Conservation (phyloP, 371 early-diverging fungal genomes). For the Rhizopus arrhizus region DNA sequence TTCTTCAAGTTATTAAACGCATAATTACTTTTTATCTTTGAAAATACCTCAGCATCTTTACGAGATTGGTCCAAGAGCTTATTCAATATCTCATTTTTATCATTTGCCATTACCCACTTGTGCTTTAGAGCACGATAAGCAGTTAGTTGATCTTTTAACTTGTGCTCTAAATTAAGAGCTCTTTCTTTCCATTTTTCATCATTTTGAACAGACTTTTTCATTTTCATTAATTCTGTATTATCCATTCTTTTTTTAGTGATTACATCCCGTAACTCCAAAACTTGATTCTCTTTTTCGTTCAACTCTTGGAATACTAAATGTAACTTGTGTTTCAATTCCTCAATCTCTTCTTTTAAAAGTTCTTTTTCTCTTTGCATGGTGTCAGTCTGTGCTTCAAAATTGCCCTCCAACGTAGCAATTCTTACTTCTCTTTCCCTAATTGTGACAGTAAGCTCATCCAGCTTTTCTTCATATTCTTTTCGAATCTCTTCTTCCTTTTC, state of each 20-base stretch:
- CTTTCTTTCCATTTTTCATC: constrained; percentile 25
- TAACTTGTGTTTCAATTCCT: constrained; percentile 29
- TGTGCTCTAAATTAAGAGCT: constrained; percentile 18
- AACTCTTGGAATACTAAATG: constrained; percentile 10
- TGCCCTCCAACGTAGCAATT: constrained; percentile 40
- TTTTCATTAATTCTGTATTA: background rate
- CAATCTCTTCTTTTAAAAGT: constrained; percentile 37
- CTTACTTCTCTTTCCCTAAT: constrained; percentile 43
- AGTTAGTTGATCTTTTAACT: constrained; percentile 7
- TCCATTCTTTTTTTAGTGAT: background rate
- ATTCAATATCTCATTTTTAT: constrained; percentile 27
- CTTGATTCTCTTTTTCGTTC: constrained; percentile 25
- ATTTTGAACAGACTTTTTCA: background rate
- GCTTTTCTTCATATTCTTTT: constrained; percentile 18
- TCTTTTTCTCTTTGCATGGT: constrained; percentile 38
- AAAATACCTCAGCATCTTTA: constrained; percentile 21
- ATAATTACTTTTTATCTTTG: constrained; percentile 11
- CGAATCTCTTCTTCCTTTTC: constrained; percentile 4
- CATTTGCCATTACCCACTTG: constrained; percentile 20
- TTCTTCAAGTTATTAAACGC: background rate
- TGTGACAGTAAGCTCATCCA: constrained; percentile 29
- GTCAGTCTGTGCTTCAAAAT: constrained; percentile 38
- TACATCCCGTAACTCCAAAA: background rate
- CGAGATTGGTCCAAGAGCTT: constrained; percentile 23
- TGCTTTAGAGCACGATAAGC: constrained; percentile 29